Percentiles rank a stretch among this genome's conserved stretches.
These are phyloP conservation scores for Monascus ruber DNA, from an alignment of 2,329 filamentous ascomycete genomes.

Conservation along the genomic window DNA sequence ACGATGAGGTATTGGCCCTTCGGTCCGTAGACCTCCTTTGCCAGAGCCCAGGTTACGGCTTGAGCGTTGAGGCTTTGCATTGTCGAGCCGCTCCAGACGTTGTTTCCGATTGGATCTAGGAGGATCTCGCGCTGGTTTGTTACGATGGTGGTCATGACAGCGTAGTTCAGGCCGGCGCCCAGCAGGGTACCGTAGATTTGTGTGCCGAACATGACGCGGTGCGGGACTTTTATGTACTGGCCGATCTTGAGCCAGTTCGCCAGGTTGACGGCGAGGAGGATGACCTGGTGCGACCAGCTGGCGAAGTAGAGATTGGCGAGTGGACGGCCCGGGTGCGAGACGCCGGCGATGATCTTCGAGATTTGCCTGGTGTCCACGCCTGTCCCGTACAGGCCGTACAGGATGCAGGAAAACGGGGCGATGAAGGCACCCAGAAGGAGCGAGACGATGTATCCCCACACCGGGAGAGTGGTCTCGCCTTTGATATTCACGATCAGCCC, in stretches of 20 bases:
- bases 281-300: slow-evolving; percentile 18
- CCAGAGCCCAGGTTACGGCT: slow-evolving; percentile 36
- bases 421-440: slow-evolving; percentile 34
- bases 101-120: slow-evolving; percentile 34
- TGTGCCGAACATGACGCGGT: slow-evolving; percentile 44
- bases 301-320: slow-evolving; percentile 17
- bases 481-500: slow-evolving; percentile 38
- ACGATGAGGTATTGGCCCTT: slow-evolving; percentile 37
- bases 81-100: slow-evolving; percentile 42
- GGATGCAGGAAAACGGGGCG: slow-evolving; percentile 33
- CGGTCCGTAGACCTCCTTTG: slow-evolving; percentile 41
- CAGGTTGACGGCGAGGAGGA: slow-evolving; percentile 13
- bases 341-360: slow-evolving; percentile 18
- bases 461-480: slow-evolving; percentile 37
- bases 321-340: slow-evolving; percentile 13
- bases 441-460: slow-evolving; percentile 39
- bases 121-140: slow-evolving; percentile 39
- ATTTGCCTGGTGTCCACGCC: slow-evolving; percentile 12
- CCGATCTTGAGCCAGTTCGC: slow-evolving; percentile 12
- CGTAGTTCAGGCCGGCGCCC: slow-evolving; percentile 45
- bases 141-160: slow-evolving; percentile 46
- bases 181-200: slow-evolving; percentile 47
- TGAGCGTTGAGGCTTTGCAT: slow-evolving; percentile 34
- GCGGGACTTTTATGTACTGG: slow-evolving; percentile 41
- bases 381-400: slow-evolving; percentile 10